Conservation (phyloP, 257 asterid genomes). For the Capsicum pubescens region DNA sequence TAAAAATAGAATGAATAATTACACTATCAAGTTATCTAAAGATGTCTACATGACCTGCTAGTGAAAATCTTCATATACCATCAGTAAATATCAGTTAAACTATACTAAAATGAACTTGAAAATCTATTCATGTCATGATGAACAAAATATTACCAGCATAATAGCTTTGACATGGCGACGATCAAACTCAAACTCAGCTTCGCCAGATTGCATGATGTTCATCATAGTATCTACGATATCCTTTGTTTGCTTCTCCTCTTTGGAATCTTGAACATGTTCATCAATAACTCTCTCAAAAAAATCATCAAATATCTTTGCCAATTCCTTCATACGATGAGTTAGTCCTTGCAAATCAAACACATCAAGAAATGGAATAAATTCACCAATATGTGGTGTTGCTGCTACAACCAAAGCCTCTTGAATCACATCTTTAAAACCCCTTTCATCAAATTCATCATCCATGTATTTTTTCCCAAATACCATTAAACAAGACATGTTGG, state of each 20-base stretch:
- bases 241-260: background rate
- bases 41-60: background rate
- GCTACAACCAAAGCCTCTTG: background rate
- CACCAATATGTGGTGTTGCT: slow-evolving; percentile 28
- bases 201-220: slow-evolving; percentile 29
- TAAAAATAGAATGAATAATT: background rate
- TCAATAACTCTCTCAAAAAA: slow-evolving; percentile 25
- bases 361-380: slow-evolving; percentile 29
- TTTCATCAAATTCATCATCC: slow-evolving; percentile 28
- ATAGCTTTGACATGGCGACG: slow-evolving; percentile 32
- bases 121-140: background rate
- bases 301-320: slow-evolving; percentile 22
- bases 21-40: background rate
- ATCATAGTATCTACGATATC: slow-evolving; percentile 32
- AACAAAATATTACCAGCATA: slow-evolving; percentile 24
- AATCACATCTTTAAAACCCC: slow-evolving; percentile 28
- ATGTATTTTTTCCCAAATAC: slow-evolving; percentile 28
- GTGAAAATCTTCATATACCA: background rate
- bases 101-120: background rate
- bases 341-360: slow-evolving; percentile 34
- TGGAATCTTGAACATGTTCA: slow-evolving; percentile 19
- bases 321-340: slow-evolving; percentile 16
- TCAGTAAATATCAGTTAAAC: background rate
- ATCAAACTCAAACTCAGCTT: slow-evolving; percentile 31
- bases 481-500: background rate